Base-by-base conservation (phyloP, 345 rosid genomes). In the Boechera retrofracta region DNA sequence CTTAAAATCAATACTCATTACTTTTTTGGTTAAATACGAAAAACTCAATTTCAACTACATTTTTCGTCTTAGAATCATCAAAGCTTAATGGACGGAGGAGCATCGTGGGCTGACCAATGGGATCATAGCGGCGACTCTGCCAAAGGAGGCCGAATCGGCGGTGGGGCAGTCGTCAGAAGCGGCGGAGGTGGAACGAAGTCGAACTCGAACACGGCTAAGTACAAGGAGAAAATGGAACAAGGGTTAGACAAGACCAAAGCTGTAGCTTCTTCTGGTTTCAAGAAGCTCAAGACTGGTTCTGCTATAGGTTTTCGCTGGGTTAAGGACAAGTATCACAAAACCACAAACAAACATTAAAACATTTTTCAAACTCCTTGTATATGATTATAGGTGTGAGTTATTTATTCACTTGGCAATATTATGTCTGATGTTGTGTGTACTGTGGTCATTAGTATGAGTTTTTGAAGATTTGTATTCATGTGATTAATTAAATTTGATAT, bases 101-200 rank as follows among this genome's bases (percentile, higher is more conserved):
- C 92, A 56, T 87, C 97, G 1, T 94, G 97, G 97, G 96, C 96
- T 0, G 98, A 91, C 67, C 97, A 94, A 32, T 94, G 98, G 96
- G 96, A 88, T 74, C 49, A 81, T 82, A 18, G 75, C 38, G 56
- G 61, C 70, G 67, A 48, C 76, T 59, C 44, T 42, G 44, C 51
- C 39, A 81, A 44, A 13, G 80, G 80, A 69, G 73, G 67, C 15
- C 77, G 53, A 3, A 47, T 8, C 7, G 57, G 32, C 4, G 69
- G 71, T 48, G 63, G 81, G 48, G 80, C 78, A 60, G 78, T 61
- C 67, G 73, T 51, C 1, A 60, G 71, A 73, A 68, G 53, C 21
- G 38, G 18, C 28, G 82, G 74, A 59, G 72, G 56, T 48, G 80
- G 75, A 71, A 57, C 72, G 36, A 18, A 84, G 16, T 45, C 81